Conservation (phyloP, 2,329 filamentous ascomycete genomes). For the Nothopassalora personata region DNA sequence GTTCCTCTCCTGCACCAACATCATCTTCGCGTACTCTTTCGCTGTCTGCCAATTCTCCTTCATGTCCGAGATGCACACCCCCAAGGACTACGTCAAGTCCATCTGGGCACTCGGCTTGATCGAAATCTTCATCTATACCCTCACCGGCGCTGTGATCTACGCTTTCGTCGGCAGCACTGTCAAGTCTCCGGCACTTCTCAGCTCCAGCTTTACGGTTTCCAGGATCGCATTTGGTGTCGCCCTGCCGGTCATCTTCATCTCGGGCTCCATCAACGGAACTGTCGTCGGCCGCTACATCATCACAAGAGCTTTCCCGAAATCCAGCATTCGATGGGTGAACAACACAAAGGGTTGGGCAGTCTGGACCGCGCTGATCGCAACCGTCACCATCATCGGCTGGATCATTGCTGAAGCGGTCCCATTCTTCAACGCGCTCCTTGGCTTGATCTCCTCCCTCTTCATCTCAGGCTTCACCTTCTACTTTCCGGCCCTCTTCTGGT, state of each 20-base stretch:
- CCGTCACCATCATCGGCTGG: conserved; percentile 59
- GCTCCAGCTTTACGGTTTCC: conserved; percentile 50
- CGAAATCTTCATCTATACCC: conserved; percentile 59
- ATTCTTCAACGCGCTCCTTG: conserved; percentile 65
- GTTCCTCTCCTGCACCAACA: conserved; percentile 64
- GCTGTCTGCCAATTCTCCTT: conserved; percentile 61
- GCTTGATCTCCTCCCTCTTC: conserved; percentile 59
- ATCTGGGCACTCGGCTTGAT: conserved; percentile 57
- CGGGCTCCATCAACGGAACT: conserved; percentile 65
- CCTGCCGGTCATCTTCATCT: conserved; percentile 67
- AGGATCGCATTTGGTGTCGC: conserved; percentile 67
- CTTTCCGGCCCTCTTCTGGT: conserved; percentile 37
- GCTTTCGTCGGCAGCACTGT: conserved; percentile 58
- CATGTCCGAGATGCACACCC: conserved; percentile 61
- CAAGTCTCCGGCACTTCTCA: conserved; percentile 61
- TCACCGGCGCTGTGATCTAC: conserved; percentile 65
- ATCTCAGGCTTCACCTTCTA: conserved; percentile 57
- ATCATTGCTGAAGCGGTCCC: conserved; percentile 68
- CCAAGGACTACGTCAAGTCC: conserved; percentile 56
- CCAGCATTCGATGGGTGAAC: conserved; percentile 42
- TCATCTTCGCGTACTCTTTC: conserved; percentile 59
- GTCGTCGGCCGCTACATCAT: conserved; percentile 53
- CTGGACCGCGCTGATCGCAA: conserved; percentile 57
- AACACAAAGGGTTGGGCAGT: conserved; percentile 43
- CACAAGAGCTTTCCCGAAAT: conserved; percentile 56